These are phyloP conservation scores for Melaleuca quinquenervia DNA, from an alignment of 345 rosid species.

Conservation along the genomic window DNA sequence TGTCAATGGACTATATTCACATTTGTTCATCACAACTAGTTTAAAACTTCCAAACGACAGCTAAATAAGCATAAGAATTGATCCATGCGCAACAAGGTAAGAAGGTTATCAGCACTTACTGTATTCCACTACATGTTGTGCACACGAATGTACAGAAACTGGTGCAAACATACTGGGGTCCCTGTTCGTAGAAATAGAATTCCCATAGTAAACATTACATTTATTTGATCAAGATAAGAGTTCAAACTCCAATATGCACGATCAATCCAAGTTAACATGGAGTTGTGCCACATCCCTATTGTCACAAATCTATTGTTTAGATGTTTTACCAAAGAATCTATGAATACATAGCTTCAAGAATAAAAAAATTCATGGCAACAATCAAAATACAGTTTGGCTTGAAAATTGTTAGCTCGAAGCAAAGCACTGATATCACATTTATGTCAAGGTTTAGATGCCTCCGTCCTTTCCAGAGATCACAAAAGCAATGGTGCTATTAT, in stretches of 20 bases:
- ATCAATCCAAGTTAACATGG: not conserved
- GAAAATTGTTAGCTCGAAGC: not conserved
- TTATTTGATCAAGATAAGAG: not conserved
- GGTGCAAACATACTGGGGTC: constrained; percentile 96
- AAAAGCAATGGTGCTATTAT: not conserved
- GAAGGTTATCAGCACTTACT: constrained; percentile 38
- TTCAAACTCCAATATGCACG: not conserved
- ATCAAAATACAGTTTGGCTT: not conserved
- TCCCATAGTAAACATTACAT: not conserved
- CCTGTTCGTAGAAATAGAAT: constrained; percentile 37
- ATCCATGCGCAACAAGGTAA: not conserved
- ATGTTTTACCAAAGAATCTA: not conserved
- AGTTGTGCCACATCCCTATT: not conserved
- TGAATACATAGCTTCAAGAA: not conserved
- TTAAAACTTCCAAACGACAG: not conserved
- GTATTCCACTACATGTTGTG: constrained; percentile 96
- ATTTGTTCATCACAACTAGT: not conserved
- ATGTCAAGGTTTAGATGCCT: not conserved
- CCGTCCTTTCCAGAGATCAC: not conserved
- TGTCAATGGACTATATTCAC: not conserved
- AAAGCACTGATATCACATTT: not conserved
- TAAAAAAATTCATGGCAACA: not conserved
- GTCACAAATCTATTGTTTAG: too few species aligned
- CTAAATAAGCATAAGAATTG: not conserved
- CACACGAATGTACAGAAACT: constrained; percentile 95